Percentiles rank a stretch among this genome's conserved stretches.
These are phyloP conservation scores for Chlorella sp. DNA, from an alignment of 139 green algal genomes.

Conservation along the genomic window DNA sequence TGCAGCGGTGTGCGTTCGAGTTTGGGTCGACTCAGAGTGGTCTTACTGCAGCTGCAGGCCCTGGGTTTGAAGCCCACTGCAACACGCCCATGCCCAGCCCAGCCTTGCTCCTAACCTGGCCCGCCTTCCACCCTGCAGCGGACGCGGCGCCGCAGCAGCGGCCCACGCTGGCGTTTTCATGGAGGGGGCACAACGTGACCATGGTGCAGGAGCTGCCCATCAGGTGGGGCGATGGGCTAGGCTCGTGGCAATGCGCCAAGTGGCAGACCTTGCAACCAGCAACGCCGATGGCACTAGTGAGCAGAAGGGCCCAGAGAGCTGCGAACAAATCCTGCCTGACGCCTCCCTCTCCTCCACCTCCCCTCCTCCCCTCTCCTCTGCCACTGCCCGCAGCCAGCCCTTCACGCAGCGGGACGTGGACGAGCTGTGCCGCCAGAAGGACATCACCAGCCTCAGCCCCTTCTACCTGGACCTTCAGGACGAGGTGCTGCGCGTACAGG, in stretches of 20 bases:
- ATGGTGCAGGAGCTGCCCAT: conserved; percentile 78
- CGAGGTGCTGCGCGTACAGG: conserved; percentile 49
- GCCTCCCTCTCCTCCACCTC: neutral
- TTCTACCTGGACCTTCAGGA: conserved; percentile 82
- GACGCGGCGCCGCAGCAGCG: neutral
- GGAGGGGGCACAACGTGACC: conserved; percentile 53
- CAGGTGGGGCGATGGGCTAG: conserved; percentile 14
- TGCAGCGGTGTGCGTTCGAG: no score
- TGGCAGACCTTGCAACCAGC: neutral
- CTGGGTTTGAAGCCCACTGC: no score
- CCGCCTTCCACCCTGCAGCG: neutral
- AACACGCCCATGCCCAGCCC: no score
- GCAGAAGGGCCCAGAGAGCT: no score
- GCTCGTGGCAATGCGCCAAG: neutral
- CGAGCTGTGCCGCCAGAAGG: conserved; percentile 52
- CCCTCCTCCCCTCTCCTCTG: neutral
- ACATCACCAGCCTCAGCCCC: conserved; percentile 56
- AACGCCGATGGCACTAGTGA: no score
- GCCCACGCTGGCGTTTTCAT: conserved; percentile 73
- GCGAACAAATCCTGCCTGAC: no score
- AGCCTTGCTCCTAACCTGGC: no score
- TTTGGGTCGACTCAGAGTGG: no score
- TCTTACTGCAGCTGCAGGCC: no score
- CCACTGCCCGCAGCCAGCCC: conserved; percentile 17
- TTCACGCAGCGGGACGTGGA: conserved; percentile 52